A percentile compares a stretch with the other conserved stretches of the same genome.
These are phyloP conservation scores for Exidia glandulosa DNA, from an alignment of 768 basidiomycete species.

Conservation along the genomic window DNA sequence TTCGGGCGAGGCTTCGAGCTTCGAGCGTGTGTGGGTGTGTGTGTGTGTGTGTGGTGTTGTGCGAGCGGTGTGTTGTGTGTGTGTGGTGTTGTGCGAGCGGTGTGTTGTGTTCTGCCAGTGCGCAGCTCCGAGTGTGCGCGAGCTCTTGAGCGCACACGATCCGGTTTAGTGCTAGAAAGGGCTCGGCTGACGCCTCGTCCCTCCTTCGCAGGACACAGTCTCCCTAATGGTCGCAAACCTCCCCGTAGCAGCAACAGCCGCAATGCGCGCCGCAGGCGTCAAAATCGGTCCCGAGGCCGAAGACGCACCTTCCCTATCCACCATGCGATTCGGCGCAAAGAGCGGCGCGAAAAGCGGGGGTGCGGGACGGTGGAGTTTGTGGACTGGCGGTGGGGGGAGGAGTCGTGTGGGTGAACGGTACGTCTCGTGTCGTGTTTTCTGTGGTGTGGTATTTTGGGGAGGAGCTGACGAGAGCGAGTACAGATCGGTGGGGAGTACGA, in stretches of 20 bases:
- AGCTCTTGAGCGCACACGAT: constrained; percentile 25
- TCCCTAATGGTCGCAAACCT: constrained; percentile 33
- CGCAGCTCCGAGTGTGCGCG: too few species aligned
- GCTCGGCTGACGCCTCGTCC: constrained; percentile 10
- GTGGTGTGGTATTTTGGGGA: too few species aligned
- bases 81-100: too few species aligned
- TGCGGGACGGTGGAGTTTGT: too few species aligned
- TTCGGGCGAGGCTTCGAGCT: too few species aligned
- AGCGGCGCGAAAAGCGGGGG: neutral
- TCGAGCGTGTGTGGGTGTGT: too few species aligned
- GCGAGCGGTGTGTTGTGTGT: too few species aligned
- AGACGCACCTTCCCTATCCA: constrained; percentile 14
- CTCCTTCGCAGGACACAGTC: constrained; percentile 19
- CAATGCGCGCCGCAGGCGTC: neutral
- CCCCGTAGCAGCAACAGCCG: constrained; percentile 26
- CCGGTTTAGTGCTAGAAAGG: constrained; percentile 27
- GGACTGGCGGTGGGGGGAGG: neutral
- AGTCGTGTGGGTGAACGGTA: neutral
- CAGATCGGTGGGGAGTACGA: neutral
- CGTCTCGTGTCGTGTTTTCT: neutral
- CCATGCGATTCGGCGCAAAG: neutral
- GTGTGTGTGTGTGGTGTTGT: too few species aligned
- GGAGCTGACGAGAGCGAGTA: neutral
- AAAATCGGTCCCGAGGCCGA: neutral
- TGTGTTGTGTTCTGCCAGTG: too few species aligned